Evolutionary conservation across 768 basidiomycete genomes (phyloP), one percentile per base, ranked within the genome.

Genomic region (Suillus luteus): DNA sequence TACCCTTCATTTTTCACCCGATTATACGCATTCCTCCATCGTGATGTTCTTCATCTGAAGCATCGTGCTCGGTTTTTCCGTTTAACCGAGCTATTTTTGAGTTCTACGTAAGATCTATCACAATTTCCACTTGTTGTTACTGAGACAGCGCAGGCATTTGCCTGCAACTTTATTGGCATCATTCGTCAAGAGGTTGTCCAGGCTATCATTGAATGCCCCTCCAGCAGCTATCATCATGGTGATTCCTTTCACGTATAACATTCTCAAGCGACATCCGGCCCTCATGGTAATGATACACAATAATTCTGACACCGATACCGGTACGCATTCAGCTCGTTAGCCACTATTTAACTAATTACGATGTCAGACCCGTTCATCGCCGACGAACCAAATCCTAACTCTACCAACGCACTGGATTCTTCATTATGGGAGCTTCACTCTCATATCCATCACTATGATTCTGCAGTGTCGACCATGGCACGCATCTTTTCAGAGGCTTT

Each of bases 31-130:
- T 92, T 98, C 73, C 84, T 99, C 22, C 92, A 96, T 72, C 83
- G 89, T 11, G 86, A 95, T 22, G 84, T 97, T 5, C 83, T 99
- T 8, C 96, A 99, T 70, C 84, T 93, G 59, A 96, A 94, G 71
- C 91, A 97, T 72, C 86, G 97, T 14, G 91, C 96, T 1, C 86
- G 96, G 48, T 99, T 99, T 79, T 97, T 99, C 83, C 86, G 96
- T 35, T 79, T 99, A 69, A 85, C 90, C 0, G 96, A 98, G 63
- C 79, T 94, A 4, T 99, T 98, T 80, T 81, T 99, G 63, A 87
- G 90, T 62, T 98, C 96, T 3, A 91, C 93, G 95, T 97, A 65
- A 65, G 91, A 82, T 31, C 35, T 57, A 52, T 40, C 19, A 62
- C 24, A n/a, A 59, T 62, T 44, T 52, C 38, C 52, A 61, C 17